Percentiles rank a stretch among this genome's conserved stretches.
These are phyloP conservation scores for Bacterosira constricta DNA, from an alignment of 108 stramenopile species.

Conservation along the genomic window DNA sequence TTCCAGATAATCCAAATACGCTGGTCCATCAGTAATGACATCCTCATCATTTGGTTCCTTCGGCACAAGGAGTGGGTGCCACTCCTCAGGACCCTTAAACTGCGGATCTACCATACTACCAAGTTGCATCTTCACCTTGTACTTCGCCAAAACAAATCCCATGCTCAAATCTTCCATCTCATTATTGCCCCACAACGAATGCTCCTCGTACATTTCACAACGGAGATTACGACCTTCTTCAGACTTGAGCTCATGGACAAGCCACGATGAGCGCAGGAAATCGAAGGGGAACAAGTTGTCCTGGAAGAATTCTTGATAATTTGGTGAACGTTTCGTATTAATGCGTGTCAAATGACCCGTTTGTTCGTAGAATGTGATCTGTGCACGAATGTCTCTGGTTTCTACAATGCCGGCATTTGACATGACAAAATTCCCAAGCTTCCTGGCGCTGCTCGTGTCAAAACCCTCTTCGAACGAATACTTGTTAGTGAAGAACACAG, in stretches of 20 bases:
- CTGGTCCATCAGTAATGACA: constrained; percentile 29
- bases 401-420: constrained; percentile 35
- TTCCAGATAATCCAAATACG: constrained; percentile 42
- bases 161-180: constrained; percentile 72
- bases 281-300: constrained; percentile 54
- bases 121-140: constrained; percentile 39
- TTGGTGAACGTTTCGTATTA: constrained; percentile 35
- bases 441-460: constrained; percentile 27
- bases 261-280: constrained; percentile 45
- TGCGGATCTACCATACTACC: constrained; percentile 36
- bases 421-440: constrained; percentile 49
- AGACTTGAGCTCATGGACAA: constrained; percentile 61
- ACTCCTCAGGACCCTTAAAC: constrained; percentile 42
- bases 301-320: constrained; percentile 39
- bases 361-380: constrained; percentile 59
- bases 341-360: constrained; percentile 31
- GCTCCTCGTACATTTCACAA: constrained; percentile 84
- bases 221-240: constrained; percentile 55
- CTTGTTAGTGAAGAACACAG: constrained; percentile 40
- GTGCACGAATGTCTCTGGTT: constrained; percentile 38
- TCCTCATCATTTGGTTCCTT: constrained; percentile 19
- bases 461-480: constrained; percentile 4
- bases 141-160: constrained; percentile 54
- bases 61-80: constrained; percentile 48
- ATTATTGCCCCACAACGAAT: constrained; percentile 63